Evolutionary conservation across 192 early-diverging fungal species (phyloP), one percentile per base, ranked within the genome.

Genomic region (Linnemannia zychae): DNA sequence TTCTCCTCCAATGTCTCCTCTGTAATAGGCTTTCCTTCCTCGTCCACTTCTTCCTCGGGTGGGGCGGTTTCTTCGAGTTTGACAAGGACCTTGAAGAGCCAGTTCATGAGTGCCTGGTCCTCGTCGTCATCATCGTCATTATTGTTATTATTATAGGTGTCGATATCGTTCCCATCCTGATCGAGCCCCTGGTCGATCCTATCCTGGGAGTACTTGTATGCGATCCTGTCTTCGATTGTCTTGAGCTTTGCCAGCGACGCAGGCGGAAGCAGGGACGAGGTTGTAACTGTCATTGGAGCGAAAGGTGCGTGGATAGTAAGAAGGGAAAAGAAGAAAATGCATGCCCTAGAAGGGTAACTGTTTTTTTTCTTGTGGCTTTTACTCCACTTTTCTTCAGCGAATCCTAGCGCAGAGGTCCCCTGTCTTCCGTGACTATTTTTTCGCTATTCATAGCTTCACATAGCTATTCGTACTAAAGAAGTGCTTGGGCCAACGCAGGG

Each of bases 141-240:
- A 4, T 77, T 20, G 63, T 37, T 22, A 44, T 13, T 79, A 47
- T 1, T 66, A 31, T n/a, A 50, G 22, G 44, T 28, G 28, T 79
- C 77, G 74, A 85, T 75, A 5, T 85, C 83, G 50, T 85, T 85
- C 5, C 83, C 83, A 28, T 85, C 83, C 38, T 85, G 69, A 68
- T 85, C 83, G 44, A 85, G 63, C 2, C 77, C 83, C 57, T 85
- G 83, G 46, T 85, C 83, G 46, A 85, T 85, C 71, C 83, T 46
- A 60, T 85, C 83, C 65, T 85, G 83, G 15, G 83, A 85, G 46
- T 85, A 85, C 50, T 85, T 85, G 78, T 85, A 85, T 17, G 47
- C 31, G 74, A 85, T 79, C 49, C 77, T 71, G 74, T 85, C 83
- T 69, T 85, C 83, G 13, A 85, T 77, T 1, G 67, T 44, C 65